Evolutionary conservation across 1,284 basidiomycete genomes (phyloP).

Genomic region (Exobasidium cylindrosporum): DNA sequence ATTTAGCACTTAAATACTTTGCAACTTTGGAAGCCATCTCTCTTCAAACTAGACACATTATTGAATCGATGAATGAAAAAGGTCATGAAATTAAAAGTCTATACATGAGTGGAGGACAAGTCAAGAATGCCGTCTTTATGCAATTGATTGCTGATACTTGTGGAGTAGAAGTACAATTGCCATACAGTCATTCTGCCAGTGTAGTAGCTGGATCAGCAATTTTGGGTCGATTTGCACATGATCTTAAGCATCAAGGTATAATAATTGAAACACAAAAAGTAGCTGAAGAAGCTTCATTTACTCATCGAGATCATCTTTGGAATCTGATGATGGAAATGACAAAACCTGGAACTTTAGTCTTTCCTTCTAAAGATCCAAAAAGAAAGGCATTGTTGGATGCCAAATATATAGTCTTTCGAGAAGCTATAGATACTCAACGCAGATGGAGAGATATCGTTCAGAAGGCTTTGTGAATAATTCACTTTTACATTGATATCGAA

Average conservation of each 20-base stretch:
- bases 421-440: slow-evolving; percentile 81
- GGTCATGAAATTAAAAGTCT: slow-evolving; percentile 82
- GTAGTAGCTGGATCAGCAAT: slow-evolving; percentile 92
- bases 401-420: slow-evolving; percentile 82
- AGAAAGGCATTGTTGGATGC: slow-evolving; percentile 66
- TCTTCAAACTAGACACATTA: slow-evolving; percentile 89
- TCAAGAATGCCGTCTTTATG: slow-evolving; percentile 49
- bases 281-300: slow-evolving; percentile 60
- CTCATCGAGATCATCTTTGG: slow-evolving; percentile 75
- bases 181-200: slow-evolving; percentile 70
- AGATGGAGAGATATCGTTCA: slow-evolving; percentile 63
- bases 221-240: slow-evolving; percentile 81
- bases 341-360: slow-evolving; percentile 71
- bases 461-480: slow-evolving; percentile 18
- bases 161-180: slow-evolving; percentile 77
- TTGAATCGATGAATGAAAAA: slow-evolving; percentile 81
- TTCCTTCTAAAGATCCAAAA: slow-evolving; percentile 61
- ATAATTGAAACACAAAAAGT: slow-evolving; percentile 53
- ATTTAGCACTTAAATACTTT: slow-evolving; percentile 86
- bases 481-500: neutral
- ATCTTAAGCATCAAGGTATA: slow-evolving; percentile 56
- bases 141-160: slow-evolving; percentile 79
- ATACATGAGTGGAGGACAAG: slow-evolving; percentile 69
- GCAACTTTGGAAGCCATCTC: slow-evolving; percentile 90
- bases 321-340: slow-evolving; percentile 96